Conservation (phyloP, 345 rosid genomes). For the Sisymbrium altissimum region DNA sequence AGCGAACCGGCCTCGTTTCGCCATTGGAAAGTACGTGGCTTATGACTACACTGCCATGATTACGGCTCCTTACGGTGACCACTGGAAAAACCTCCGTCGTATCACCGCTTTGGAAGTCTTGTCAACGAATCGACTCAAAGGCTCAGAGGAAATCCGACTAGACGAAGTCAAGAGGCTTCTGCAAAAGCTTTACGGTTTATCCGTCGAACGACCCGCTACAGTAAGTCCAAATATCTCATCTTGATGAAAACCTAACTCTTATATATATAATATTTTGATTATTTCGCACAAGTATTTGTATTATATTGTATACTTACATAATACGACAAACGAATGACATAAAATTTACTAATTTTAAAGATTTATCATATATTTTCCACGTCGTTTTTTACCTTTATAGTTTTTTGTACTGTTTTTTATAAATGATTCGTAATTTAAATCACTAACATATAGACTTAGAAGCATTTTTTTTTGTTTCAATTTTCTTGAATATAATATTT, state of each 20-base stretch:
- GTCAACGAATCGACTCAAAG: slow-evolving; percentile 29
- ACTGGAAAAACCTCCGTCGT: slow-evolving; percentile 38
- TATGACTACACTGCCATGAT: slow-evolving; percentile 29
- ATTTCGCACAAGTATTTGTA: background rate
- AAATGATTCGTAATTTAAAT: background rate
- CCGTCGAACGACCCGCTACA: slow-evolving; percentile 12
- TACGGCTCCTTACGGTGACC: slow-evolving; percentile 29
- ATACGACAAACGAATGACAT: background rate
- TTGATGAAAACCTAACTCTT: background rate
- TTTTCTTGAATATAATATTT: background rate
- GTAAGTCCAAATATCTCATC: slow-evolving; percentile 1
- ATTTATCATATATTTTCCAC: background rate
- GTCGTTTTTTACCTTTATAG: background rate
- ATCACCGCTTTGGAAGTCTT: slow-evolving; percentile 27
- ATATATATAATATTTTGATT: background rate
- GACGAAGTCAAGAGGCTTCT: slow-evolving; percentile 33
- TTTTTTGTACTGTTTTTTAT: too few species aligned
- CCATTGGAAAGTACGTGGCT: slow-evolving; percentile 26
- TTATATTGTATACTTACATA: background rate
- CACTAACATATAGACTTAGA: background rate
- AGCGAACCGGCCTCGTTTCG: slow-evolving; percentile 28
- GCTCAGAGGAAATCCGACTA: slow-evolving; percentile 24
- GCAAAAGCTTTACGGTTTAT: slow-evolving; percentile 25
- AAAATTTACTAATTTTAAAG: background rate
- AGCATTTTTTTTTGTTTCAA: background rate